Conservation (phyloP, 148 eudicot genomes). For the Oxyria digyna region DNA sequence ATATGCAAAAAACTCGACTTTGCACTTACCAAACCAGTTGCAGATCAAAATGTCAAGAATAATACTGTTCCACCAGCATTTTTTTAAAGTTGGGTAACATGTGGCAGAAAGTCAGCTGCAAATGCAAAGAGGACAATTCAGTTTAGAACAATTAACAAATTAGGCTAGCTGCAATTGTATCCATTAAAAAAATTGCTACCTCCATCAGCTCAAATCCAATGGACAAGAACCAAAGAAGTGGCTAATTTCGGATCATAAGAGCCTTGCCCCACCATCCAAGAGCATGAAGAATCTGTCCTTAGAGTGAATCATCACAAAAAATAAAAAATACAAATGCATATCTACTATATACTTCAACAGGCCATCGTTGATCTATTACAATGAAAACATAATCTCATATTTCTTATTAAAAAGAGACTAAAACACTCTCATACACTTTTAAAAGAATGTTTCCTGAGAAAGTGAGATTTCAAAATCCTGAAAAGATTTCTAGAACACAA, state of each 20-base stretch:
- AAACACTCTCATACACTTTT: too few species aligned
- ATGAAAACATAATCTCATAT: too few species aligned
- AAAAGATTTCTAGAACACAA: too few species aligned
- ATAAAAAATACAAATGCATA: too few species aligned
- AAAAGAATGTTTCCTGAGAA: too few species aligned
- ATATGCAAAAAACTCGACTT: not conserved
- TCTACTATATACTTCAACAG: too few species aligned
- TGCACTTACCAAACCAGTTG: constrained; percentile 91
- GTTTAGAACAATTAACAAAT: not conserved
- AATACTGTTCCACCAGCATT: constrained; percentile 99
- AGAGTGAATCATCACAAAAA: too few species aligned
- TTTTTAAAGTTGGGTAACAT: constrained; percentile 98
- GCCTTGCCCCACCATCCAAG: constrained; percentile 99
- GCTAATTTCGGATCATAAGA: constrained; percentile 97
- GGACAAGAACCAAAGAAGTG: constrained; percentile 91
- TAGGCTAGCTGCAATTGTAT: too few species aligned
- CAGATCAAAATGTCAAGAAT: constrained; percentile 86
- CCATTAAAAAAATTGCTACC: constrained; percentile 21
- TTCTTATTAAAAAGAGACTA: too few species aligned
- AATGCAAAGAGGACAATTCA: constrained; percentile 1
- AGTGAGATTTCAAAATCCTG: too few species aligned
- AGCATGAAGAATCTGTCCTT: too few species aligned
- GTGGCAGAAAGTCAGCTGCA: constrained; percentile 92
- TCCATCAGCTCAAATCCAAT: constrained; percentile 96
- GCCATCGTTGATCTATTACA: too few species aligned